Percentiles rank a stretch among this genome's conserved stretches.
Evolutionary conservation across 371 early-diverging fungal genomes (phyloP).

Genomic region (Apophysomyces elegans): DNA sequence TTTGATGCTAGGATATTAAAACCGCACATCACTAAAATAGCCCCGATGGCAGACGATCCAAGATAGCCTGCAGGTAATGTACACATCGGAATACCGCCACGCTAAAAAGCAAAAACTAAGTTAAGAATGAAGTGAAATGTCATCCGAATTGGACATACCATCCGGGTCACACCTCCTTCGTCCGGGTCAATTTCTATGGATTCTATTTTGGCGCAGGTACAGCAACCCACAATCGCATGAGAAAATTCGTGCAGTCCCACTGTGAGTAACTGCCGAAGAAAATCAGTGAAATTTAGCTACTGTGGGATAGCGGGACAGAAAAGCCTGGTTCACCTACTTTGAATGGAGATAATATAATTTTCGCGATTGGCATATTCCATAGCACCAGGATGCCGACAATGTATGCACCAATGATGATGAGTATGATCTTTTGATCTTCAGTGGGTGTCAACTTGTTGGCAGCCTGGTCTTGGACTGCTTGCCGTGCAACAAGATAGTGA

Average conservation of each 20-base stretch:
- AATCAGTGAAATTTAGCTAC: background rate
- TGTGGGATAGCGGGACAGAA: no score
- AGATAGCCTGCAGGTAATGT: slow-evolving; percentile 83
- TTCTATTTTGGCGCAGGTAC: slow-evolving; percentile 90
- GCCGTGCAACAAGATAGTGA: slow-evolving; percentile 45
- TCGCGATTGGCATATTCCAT: slow-evolving; percentile 88
- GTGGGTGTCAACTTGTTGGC: slow-evolving; percentile 59
- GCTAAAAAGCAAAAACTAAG: slow-evolving; percentile 28
- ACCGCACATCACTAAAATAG: slow-evolving; percentile 89
- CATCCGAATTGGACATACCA: slow-evolving; percentile 47
- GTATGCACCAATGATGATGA: slow-evolving; percentile 76
- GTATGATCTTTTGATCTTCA: slow-evolving; percentile 66
- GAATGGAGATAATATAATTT: slow-evolving; percentile 88
- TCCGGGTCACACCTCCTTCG: slow-evolving; percentile 89
- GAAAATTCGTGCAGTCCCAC: slow-evolving; percentile 86
- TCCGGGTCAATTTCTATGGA: slow-evolving; percentile 92
- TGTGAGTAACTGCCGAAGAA: slow-evolving; percentile 61
- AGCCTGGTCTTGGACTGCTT: slow-evolving; percentile 39
- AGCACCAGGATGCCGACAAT: slow-evolving; percentile 73
- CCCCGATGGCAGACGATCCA: slow-evolving; percentile 82
- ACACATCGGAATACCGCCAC: slow-evolving; percentile 74
- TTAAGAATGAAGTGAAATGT: no score
- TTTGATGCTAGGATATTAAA: slow-evolving; percentile 88
- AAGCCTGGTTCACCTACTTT: slow-evolving; percentile 53
- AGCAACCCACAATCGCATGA: slow-evolving; percentile 80